Base-by-base conservation (phyloP, 768 basidiomycete genomes). In the Leccinum disarticulatum region DNA sequence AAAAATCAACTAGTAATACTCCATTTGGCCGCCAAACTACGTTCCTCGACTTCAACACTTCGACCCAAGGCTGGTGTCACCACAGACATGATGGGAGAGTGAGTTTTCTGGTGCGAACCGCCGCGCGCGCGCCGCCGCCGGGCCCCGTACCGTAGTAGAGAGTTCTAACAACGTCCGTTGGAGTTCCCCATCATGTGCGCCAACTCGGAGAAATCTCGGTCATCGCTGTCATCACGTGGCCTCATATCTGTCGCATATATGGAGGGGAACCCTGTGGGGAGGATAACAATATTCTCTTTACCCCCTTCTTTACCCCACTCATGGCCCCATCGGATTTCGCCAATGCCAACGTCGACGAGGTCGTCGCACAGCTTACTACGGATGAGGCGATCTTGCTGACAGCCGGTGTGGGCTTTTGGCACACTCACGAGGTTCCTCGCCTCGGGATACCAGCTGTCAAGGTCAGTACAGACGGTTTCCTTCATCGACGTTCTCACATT, bases 361-460 rank as follows among this genome's bases (percentile, higher is more conserved):
- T 90, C 55, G 76, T 91, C 53, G 81, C 84, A n/a, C 76, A 83
- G 57, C 74, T 92, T 61, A 87, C 87, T 2, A 85, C 81, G 0
- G 89, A 90, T 38, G 91, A 92, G 67, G 86, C 88, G 0, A 89
- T 91, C 65, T 74, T 79, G 46, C 77, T 93, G 27, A 87, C 82
- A 6, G 87, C 87, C 2, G 90, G 89, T 17, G 87, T 86, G 19
- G 88, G 89, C 15, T 87, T 88, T 68, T 91, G 90, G 91, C 83
- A 88, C 65, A 91, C 90, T 0, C 82, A 85, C 56, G 76, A 75
- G 19, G 74, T 92, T 27, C 81, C 87, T 19, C 77, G 89, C 8
- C 77, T 91, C 2, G 85, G 87, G 2, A 76, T 93, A 56, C 91
- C 90, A 38, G 82, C 87, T 10, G 76, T 91, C 68, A 90, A 91